Evolutionary conservation across 208 protist genomes (phyloP), one percentile per base, ranked within the genome.

Genomic region (Wallacemonas collosoma): DNA sequence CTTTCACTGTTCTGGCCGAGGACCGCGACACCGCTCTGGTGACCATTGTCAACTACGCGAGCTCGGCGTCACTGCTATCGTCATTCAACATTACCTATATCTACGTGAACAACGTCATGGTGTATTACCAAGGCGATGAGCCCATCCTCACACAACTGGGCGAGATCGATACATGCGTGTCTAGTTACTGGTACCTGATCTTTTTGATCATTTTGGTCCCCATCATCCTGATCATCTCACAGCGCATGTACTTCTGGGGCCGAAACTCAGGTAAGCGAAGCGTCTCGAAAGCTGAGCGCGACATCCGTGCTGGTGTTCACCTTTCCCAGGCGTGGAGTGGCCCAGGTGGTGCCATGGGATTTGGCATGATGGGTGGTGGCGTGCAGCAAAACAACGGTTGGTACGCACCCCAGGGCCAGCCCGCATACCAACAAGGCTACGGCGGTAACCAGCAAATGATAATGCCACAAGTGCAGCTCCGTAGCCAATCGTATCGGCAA

Each of bases 141-240:
- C 75, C 78, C n/a, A 9, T 44, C 9, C 35, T 82, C 17, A 75
- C 63, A 3, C 50, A 70, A 1, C 55, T 64, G 17, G 85, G 87
- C n/a, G 85, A 68, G 47, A 69, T 77, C 38, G 56, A 41, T 17
- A 50, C 77, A 57, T 95, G 91, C 54, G 48, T 79, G 48, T 61
- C 66, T 12, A 81, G 85, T n/a, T 88, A 87, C 71, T 95, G 91
- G 89, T 95, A 94, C 51, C 74, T 94, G 38, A 89, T 94, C 54
- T 95, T 95, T 38, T 72, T 94, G n/a, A 80, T 95, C 51, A 75
- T 94, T 38, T 64, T 91, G 14, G 58, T 90, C 45, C 89, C 88
- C 35, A 65, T 93, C n/a, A 67, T 88, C 60, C 54, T 91, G 4
- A 84, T 93, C 56, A 12, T 80, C 38, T 81, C 71, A 8, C 82